These are phyloP conservation scores for Hysterangium stoloniferum DNA, from an alignment of 768 basidiomycete species.

Conservation along the genomic window DNA sequence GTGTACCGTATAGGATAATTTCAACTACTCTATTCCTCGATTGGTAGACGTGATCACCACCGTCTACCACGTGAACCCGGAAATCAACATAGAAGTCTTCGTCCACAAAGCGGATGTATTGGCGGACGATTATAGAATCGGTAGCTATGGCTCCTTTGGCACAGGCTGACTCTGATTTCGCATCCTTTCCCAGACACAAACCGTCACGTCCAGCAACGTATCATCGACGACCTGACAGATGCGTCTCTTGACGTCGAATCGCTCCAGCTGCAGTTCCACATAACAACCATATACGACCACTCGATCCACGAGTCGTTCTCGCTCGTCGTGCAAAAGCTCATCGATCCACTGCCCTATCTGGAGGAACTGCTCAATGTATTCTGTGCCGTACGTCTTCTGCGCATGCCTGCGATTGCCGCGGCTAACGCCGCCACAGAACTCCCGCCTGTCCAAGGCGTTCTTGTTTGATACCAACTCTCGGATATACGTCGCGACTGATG, in stretches of 20 bases:
- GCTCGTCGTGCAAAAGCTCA: slow-evolving; percentile 77
- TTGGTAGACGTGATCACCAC: slow-evolving; percentile 77
- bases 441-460: slow-evolving; percentile 89
- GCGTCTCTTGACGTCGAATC: slow-evolving; percentile 66
- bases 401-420: background rate
- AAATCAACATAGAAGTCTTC: slow-evolving; percentile 81
- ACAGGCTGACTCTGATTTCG: background rate
- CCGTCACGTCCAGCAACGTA: slow-evolving; percentile 81
- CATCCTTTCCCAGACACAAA: slow-evolving; percentile 63
- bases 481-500: slow-evolving; percentile 90
- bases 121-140: slow-evolving; percentile 80
- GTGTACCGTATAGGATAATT: slow-evolving; percentile 51
- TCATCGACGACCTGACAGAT: slow-evolving; percentile 76
- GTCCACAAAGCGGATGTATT: slow-evolving; percentile 93
- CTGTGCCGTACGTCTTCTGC: slow-evolving; percentile 47
- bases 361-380: slow-evolving; percentile 86
- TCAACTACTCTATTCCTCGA: slow-evolving; percentile 75
- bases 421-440: slow-evolving; percentile 46
- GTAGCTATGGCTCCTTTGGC: slow-evolving; percentile 33
- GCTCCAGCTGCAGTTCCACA: slow-evolving; percentile 75
- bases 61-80: slow-evolving; percentile 67
- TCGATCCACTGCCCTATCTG: slow-evolving; percentile 76
- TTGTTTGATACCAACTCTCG: slow-evolving; percentile 82
- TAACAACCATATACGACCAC: slow-evolving; percentile 92
- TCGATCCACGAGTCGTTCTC: slow-evolving; percentile 90